These are phyloP conservation scores for Antarctomyces pellizariae DNA, from an alignment of 495 filamentous ascomycete genomes.

Conservation along the genomic window DNA sequence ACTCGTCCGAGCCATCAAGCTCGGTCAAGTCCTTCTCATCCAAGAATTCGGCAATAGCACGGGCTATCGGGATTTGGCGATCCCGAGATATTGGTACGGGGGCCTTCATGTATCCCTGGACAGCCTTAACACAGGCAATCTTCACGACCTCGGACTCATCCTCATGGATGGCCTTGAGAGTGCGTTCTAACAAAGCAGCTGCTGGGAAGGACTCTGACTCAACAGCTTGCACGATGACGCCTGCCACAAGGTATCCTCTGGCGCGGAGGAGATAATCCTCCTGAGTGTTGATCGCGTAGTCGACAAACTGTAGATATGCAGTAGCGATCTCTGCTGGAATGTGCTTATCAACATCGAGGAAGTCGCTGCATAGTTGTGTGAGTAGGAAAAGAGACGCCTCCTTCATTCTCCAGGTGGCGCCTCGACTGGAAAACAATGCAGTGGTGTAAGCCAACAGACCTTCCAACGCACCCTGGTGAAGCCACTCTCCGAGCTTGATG, in stretches of 20 bases:
- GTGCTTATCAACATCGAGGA: slow-evolving; percentile 43
- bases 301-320: slow-evolving; percentile 53
- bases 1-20: slow-evolving; percentile 64
- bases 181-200: slow-evolving; percentile 36
- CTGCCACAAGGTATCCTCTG: slow-evolving; percentile 65
- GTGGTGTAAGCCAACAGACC: slow-evolving; percentile 51
- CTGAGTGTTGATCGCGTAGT: slow-evolving; percentile 45
- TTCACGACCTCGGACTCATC: slow-evolving; percentile 73
- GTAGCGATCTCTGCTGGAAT: slow-evolving; percentile 41
- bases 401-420: slow-evolving; percentile 34
- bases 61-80: slow-evolving; percentile 50
- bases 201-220: slow-evolving; percentile 28
- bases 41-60: slow-evolving; percentile 55
- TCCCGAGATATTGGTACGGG: slow-evolving; percentile 21
- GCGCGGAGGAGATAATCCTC: slow-evolving; percentile 45
- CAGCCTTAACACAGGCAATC: slow-evolving; percentile 69
- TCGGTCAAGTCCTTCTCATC: slow-evolving; percentile 58
- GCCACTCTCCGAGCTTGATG: slow-evolving; percentile 85
- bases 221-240: slow-evolving; percentile 37
- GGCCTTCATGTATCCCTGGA: slow-evolving; percentile 58
- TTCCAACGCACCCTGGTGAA: slow-evolving; percentile 42
- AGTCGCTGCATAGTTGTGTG: slow-evolving; percentile 58
- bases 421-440: slow-evolving; percentile 31
- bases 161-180: slow-evolving; percentile 45
- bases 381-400: slow-evolving; percentile 70